Evolutionary conservation across 768 basidiomycete genomes (phyloP).

Genomic region (Lactifluus hygrophoroides): DNA sequence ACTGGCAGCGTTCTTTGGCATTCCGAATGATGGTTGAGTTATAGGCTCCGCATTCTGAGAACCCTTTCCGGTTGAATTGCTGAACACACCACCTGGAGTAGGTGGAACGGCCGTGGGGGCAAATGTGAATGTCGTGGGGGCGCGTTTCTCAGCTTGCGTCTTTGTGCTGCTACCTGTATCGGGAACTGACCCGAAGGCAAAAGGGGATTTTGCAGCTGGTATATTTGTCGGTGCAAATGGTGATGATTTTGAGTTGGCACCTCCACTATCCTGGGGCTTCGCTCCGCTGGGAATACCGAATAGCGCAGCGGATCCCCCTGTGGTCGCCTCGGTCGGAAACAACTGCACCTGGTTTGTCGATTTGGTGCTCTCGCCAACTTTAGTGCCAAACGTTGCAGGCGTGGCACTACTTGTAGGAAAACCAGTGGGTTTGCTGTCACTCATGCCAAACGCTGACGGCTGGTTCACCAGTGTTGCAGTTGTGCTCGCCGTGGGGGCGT

Average conservation of each 20-base stretch:
- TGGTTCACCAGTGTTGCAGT: background rate
- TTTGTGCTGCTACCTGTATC: background rate
- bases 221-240: background rate
- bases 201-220: background rate
- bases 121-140: background rate
- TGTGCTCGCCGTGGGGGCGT: background rate
- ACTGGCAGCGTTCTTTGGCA: conserved; percentile 2
- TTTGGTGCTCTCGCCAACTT: background rate
- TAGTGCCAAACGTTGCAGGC: background rate
- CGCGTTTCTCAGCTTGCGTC: background rate
- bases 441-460: background rate
- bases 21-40: conserved; percentile 6
- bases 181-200: conserved; percentile 2
- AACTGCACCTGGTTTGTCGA: conserved; percentile 1
- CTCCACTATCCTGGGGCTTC: background rate
- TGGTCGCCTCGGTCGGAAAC: background rate
- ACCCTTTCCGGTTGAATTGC: background rate
- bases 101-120: conserved; percentile 5
- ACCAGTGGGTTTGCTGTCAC: background rate
- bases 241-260: background rate
- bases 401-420: background rate
- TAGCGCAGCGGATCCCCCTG: background rate
- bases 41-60: conserved; percentile 2
- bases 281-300: background rate
- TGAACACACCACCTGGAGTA: conserved; percentile 15